Percentiles rank a stretch among this genome's conserved stretches.
Conservation (phyloP, 139 green algal species). For the Chlamydomonas asymmetrica region DNA sequence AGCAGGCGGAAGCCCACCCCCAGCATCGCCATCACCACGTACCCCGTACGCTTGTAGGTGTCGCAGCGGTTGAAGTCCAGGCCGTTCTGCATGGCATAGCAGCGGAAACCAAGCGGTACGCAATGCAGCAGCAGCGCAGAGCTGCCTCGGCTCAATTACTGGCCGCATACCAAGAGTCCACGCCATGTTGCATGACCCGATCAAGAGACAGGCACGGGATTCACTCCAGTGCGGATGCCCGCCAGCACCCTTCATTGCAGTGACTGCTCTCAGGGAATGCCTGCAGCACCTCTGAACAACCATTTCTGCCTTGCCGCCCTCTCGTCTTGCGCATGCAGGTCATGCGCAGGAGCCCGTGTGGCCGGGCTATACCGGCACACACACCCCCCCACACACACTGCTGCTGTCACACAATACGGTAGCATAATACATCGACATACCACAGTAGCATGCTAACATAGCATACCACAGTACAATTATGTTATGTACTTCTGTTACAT, state of each 20-base stretch:
- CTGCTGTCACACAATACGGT: no score
- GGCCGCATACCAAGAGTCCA: no score
- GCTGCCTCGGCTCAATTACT: background rate
- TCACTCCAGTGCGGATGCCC: no score
- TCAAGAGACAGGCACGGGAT: background rate
- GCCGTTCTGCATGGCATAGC: constrained; percentile 11
- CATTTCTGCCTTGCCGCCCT: no score
- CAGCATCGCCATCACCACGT: constrained; percentile 12
- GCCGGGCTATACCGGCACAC: no score
- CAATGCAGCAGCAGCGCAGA: background rate
- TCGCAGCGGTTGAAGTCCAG: constrained; percentile 31
- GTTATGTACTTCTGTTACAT: background rate
- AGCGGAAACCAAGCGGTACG: background rate
- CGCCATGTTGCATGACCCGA: background rate
- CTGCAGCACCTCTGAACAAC: no score
- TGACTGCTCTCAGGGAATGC: no score
- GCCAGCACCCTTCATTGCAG: no score
- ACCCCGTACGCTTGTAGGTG: constrained; percentile 1
- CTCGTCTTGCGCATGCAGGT: no score
- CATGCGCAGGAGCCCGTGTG: no score
- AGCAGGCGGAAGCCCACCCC: constrained; percentile 29
- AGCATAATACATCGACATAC: no score
- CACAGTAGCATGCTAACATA: background rate
- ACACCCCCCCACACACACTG: no score
- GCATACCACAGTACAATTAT: background rate